These are phyloP conservation scores for Botrytis aclada DNA, from an alignment of 2,329 filamentous ascomycete genomes.

Conservation along the genomic window DNA sequence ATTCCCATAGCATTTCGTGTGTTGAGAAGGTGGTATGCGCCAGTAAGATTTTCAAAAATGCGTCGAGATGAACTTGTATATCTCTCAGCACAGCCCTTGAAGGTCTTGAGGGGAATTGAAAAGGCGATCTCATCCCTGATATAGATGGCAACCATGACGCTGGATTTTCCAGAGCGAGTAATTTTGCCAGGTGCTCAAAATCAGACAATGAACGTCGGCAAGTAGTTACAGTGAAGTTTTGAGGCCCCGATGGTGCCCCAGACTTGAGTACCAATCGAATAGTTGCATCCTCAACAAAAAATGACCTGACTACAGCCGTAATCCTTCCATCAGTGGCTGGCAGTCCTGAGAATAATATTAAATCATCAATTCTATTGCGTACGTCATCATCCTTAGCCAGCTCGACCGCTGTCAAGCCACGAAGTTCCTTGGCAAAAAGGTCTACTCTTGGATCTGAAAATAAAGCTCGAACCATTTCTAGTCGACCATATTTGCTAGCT, in stretches of 20 bases:
- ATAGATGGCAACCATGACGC: constrained; percentile 90
- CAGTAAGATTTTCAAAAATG: constrained; percentile 82
- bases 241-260: constrained; percentile 75
- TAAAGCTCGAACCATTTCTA: constrained; percentile 85
- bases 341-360: constrained; percentile 75
- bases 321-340: constrained; percentile 74
- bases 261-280: constrained; percentile 93
- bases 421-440: constrained; percentile 74
- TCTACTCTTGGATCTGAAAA: constrained; percentile 89
- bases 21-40: constrained; percentile 89
- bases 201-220: constrained; percentile 83
- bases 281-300: constrained; percentile 95
- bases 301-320: constrained; percentile 89
- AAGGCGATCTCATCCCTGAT: constrained; percentile 75
- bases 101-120: constrained; percentile 89
- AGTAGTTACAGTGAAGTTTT: constrained; percentile 90
- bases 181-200: constrained; percentile 84
- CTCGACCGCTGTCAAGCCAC: constrained; percentile 91
- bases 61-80: constrained; percentile 80
- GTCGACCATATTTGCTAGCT: constrained; percentile 93
- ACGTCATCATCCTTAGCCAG: constrained; percentile 97
- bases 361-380: constrained; percentile 90
- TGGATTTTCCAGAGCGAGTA: constrained; percentile 84
- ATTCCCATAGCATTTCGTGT: constrained; percentile 98
- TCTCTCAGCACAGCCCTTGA: constrained; percentile 84